Conservation (phyloP, 2,329 filamentous ascomycete genomes). For the Phoma sp. region DNA sequence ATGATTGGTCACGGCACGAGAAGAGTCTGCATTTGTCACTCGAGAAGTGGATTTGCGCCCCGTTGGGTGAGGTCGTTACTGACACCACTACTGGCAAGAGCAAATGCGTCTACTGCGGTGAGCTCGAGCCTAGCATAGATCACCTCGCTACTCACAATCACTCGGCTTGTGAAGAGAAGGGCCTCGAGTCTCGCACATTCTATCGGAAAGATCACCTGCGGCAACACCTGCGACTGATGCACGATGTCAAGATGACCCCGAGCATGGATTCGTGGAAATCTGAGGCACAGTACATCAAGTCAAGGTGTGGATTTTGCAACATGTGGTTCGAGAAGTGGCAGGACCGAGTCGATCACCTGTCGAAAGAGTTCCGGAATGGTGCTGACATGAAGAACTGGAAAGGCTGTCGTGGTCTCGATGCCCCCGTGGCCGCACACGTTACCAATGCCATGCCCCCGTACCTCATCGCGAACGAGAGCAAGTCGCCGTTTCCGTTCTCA, state of each 20-base stretch:
- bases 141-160: conserved; percentile 69
- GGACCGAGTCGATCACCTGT: conserved; percentile 61
- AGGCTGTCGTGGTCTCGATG: conserved; percentile 61
- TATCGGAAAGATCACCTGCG: conserved; percentile 69
- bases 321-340: conserved; percentile 59
- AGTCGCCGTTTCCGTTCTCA: conserved; percentile 57
- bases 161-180: conserved; percentile 71
- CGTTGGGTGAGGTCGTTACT: conserved; percentile 63
- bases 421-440: conserved; percentile 56
- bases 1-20: conserved; percentile 52
- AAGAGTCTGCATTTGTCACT: conserved; percentile 49
- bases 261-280: conserved; percentile 72
- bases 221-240: conserved; percentile 67
- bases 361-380: conserved; percentile 63
- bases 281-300: conserved; percentile 61
- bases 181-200: conserved; percentile 67
- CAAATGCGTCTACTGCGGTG: conserved; percentile 67
- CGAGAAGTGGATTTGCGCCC: conserved; percentile 62
- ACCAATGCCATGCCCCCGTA: conserved; percentile 62
- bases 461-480: conserved; percentile 58
- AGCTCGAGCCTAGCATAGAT: conserved; percentile 60
- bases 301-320: conserved; percentile 63
- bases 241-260: conserved; percentile 66
- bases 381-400: conserved; percentile 63
- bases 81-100: conserved; percentile 64